Evolutionary conservation across 2,329 filamentous ascomycete species (phyloP).

Genomic region (Fusarium caatingaense): DNA sequence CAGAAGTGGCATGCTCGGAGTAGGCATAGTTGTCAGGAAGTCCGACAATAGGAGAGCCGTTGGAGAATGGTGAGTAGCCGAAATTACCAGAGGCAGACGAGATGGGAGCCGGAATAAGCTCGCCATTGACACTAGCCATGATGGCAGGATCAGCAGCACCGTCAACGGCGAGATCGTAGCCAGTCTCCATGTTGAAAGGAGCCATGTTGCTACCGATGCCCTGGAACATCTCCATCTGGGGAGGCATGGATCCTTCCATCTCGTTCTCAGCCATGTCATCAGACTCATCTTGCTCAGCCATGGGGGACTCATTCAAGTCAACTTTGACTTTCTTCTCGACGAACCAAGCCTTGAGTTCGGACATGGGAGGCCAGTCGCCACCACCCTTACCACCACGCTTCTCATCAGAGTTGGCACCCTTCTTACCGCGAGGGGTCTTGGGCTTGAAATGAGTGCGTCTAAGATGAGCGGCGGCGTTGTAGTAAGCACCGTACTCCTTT

Average conservation of each 20-base stretch:
- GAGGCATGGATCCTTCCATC: constrained; percentile 31
- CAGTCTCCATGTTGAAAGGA: constrained; percentile 36
- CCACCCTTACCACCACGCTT: constrained; percentile 62
- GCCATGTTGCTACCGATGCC: constrained; percentile 42
- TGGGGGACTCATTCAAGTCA: constrained; percentile 53
- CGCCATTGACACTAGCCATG: constrained; percentile 35
- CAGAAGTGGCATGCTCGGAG: constrained; percentile 42
- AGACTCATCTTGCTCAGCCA: constrained; percentile 49
- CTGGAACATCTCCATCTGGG: constrained; percentile 39
- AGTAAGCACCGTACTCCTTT: constrained; percentile 91
- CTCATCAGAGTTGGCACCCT: constrained; percentile 55
- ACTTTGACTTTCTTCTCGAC: constrained; percentile 60
- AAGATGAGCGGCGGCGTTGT: constrained; percentile 93
- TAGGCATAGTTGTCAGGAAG: constrained; percentile 44
- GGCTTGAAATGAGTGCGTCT: constrained; percentile 88
- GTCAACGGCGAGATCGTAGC: constrained; percentile 42
- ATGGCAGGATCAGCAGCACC: constrained; percentile 29
- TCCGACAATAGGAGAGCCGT: constrained; percentile 39
- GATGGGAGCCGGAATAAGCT: constrained; percentile 41
- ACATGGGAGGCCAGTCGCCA: constrained; percentile 46
- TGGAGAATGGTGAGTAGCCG: constrained; percentile 37
- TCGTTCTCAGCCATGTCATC: constrained; percentile 44
- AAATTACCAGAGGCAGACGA: constrained; percentile 44
- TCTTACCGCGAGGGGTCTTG: constrained; percentile 61
- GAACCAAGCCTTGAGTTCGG: constrained; percentile 65